Evolutionary conservation across 148 eudicot genomes (phyloP), one percentile per base, ranked within the genome.

Genomic region (Vaccinium corymbosum): DNA sequence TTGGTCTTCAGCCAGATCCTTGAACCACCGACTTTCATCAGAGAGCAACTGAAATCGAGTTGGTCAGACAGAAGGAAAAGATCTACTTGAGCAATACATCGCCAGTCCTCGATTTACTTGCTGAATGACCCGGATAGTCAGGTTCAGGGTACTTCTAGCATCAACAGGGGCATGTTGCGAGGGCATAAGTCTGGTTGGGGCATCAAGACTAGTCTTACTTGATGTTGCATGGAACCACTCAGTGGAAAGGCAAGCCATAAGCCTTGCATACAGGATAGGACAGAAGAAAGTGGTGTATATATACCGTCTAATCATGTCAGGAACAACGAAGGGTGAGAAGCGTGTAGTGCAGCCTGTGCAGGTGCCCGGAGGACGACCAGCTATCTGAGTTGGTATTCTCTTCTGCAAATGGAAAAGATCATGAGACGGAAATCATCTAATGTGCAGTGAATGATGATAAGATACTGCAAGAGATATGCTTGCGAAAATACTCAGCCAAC

Each of bases 161-260:
- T 35, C 97, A 1, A 90, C 89, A 17, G 91, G 71, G 87, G 93
- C 94, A 22, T 94, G 95, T 61, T 90, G 90, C 19, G 98, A 95
- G 76, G 98, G 96, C 29, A 94, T 95, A 56, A 90, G 85, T 80
- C 85, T 95, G 0, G 90, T 94, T 4, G 98, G 98, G 70, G 98
- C 98, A 16, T 94, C 98, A 0, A 93, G 98, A 83, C 93, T 95
- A 1, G 93, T 93, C 59, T 79, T 94, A 71, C 89, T 95, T 0
- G 98, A 93, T 74, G 95, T 93, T n/a, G 90, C 85, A 3, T 95
- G 98, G 96, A 95, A 95, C 77, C 98, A 96, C 0, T 87, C 92
- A 0, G 94, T 94, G 0, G 96, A 91, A 82, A 89, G 94, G 82
- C 98, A 95, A 82, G 96, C 98, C 3, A 94, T 95, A 46, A 87